Conservation (phyloP, 2,329 filamentous ascomycete genomes). For the Colletotrichum filicis region DNA sequence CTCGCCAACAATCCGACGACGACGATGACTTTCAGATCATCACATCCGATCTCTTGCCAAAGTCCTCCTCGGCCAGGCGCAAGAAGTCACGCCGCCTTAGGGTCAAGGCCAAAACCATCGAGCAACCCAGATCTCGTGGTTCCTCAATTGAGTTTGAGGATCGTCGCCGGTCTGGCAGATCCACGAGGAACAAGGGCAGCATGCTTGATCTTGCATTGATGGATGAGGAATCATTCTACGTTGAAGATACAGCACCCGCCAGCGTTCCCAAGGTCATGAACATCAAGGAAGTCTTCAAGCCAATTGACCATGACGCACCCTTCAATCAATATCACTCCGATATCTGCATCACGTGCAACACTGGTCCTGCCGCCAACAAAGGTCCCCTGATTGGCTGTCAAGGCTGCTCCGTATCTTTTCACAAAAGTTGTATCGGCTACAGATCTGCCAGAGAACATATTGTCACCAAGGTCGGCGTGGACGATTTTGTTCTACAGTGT, state of each 20-base stretch:
- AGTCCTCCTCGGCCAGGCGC: constrained; percentile 28
- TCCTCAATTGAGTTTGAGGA: constrained; percentile 66
- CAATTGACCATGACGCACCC: constrained; percentile 66
- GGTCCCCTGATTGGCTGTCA: constrained; percentile 88
- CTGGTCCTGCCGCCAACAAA: constrained; percentile 64
- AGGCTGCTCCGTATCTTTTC: constrained; percentile 86
- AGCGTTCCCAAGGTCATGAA: constrained; percentile 66
- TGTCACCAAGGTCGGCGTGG: constrained; percentile 83
- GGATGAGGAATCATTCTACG: constrained; percentile 68
- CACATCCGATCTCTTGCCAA: constrained; percentile 47
- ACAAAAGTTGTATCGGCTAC: constrained; percentile 83
- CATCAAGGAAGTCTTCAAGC: constrained; percentile 79
- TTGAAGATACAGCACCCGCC: constrained; percentile 56
- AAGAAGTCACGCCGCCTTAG: constrained; percentile 37
- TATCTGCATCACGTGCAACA: constrained; percentile 77
- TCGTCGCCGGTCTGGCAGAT: constrained; percentile 58
- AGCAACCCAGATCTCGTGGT: constrained; percentile 42
- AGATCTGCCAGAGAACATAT: constrained; percentile 83
- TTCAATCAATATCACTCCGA: constrained; percentile 79
- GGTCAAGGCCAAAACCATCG: constrained; percentile 18
- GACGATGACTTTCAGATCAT: constrained; percentile 50
- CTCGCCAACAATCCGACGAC: constrained; percentile 41
- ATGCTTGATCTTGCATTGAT: constrained; percentile 65
- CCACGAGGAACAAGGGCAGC: constrained; percentile 53
- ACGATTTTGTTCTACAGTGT: constrained; percentile 89